phyloP scores from a whole-genome alignment of 768 basidiomycete genomes.

The Boletus rufocinnamomeus region DNA sequence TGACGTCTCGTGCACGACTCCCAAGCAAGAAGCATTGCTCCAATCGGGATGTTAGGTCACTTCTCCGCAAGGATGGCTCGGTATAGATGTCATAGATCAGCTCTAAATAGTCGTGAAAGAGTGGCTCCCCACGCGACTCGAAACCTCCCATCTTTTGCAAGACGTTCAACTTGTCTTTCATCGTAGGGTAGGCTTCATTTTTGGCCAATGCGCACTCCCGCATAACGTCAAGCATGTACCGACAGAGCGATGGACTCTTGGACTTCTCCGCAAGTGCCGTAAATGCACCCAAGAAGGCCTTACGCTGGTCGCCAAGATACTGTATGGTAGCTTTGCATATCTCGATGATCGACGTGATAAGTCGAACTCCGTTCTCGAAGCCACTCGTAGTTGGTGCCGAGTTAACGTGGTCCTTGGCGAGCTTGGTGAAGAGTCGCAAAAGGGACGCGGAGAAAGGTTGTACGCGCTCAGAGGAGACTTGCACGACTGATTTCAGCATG shows the following conservation, averaged over 20 bases:
- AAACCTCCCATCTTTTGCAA: constrained; percentile 86
- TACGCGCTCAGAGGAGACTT: constrained; percentile 77
- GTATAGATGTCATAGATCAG: constrained; percentile 95
- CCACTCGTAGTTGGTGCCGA: constrained; percentile 48
- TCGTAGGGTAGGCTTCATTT: constrained; percentile 83
- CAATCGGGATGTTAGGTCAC: constrained; percentile 89
- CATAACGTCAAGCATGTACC: constrained; percentile 82
- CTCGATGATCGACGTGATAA: constrained; percentile 79
- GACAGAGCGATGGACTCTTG: constrained; percentile 74
- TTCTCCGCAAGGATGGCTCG: constrained; percentile 79
- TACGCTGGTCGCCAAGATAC: constrained; percentile 83
- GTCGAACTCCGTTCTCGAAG: constrained; percentile 61
- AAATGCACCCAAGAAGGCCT: constrained; percentile 75
- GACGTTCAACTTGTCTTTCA: constrained; percentile 93
- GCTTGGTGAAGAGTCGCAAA: constrained; percentile 80
- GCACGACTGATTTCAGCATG: constrained; percentile 84
- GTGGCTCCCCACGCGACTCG: constrained; percentile 74
- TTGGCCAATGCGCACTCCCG: constrained; percentile 88
- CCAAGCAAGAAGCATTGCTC: constrained; percentile 94
- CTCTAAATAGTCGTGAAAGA: constrained; percentile 83
- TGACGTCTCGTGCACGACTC: constrained; percentile 78
- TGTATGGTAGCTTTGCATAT: constrained; percentile 82
- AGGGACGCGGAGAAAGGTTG: constrained; percentile 76
- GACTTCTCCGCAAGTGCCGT: constrained; percentile 88
- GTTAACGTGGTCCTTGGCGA: constrained; percentile 85